phyloP scores from a whole-genome alignment of 2,329 filamentous ascomycete species.

The Cryphonectria naterciae region DNA sequence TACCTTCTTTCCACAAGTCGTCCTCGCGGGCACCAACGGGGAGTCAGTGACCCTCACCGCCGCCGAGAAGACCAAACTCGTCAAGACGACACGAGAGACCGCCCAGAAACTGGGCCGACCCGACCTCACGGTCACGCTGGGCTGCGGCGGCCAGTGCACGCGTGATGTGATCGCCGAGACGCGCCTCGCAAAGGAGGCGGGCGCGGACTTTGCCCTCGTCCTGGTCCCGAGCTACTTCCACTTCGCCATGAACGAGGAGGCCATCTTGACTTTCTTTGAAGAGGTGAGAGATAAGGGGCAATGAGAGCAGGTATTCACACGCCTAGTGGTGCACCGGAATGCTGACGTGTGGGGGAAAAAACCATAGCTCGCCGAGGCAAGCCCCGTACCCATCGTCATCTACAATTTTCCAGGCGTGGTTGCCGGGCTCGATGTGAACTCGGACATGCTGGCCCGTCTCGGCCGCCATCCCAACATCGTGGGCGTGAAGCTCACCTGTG shows the following conservation, averaged over 20 bases:
- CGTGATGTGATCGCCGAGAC: slow-evolving; percentile 69
- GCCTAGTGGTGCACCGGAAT: neutral
- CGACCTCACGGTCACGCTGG: slow-evolving; percentile 67
- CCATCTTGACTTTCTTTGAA: slow-evolving; percentile 65
- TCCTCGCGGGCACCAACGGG: slow-evolving; percentile 74
- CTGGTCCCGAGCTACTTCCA: slow-evolving; percentile 76
- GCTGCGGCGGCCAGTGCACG: slow-evolving; percentile 68
- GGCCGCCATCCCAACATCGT: slow-evolving; percentile 67
- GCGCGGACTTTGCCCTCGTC: slow-evolving; percentile 70
- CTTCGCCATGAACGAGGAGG: slow-evolving; percentile 61
- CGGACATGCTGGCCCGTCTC: slow-evolving; percentile 63
- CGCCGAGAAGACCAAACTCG: slow-evolving; percentile 66
- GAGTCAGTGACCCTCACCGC: slow-evolving; percentile 72
- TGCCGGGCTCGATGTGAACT: slow-evolving; percentile 69
- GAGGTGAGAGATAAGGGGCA: slow-evolving; percentile 38
- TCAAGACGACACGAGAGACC: slow-evolving; percentile 62
- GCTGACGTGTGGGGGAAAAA: neutral
- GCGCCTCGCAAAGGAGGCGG: slow-evolving; percentile 62
- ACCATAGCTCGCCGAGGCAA: slow-evolving; percentile 56
- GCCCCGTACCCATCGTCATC: slow-evolving; percentile 66
- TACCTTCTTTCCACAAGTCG: slow-evolving; percentile 46
- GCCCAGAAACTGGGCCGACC: slow-evolving; percentile 59
- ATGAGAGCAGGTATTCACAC: too few species aligned
- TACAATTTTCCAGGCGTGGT: slow-evolving; percentile 75
- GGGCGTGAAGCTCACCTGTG: slow-evolving; percentile 73